Evolutionary conservation across 495 filamentous ascomycete species (phyloP), one percentile per base, ranked within the genome.

Genomic region (Lasiosphaeriaceae sp.): DNA sequence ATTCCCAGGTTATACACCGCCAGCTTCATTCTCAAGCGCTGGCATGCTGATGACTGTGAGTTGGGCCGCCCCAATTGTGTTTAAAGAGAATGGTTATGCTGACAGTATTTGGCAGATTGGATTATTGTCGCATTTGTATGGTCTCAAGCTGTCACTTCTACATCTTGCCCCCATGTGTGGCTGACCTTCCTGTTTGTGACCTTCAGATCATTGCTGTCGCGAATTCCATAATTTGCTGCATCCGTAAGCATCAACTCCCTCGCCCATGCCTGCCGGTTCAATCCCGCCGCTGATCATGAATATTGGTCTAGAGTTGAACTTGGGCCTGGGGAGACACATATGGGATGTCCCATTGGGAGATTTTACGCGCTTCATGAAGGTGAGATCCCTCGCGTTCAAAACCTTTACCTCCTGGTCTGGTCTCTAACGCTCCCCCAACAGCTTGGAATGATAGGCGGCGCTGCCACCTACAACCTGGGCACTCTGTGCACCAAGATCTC

Each of bases 401-500:
- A n/a, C n/a, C n/a, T n/a, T n/a, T n/a, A n/a, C n/a, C n/a, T n/a
- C n/a, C n/a, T n/a, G n/a, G n/a, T n/a, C n/a, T 21, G 3, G 14
- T 31, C 34, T 31, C n/a, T 11, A 16, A 16, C 2, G 11, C 2
- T 20, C n/a, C 24, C 11, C 14, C n/a, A 5, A 17, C 54, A 65
- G 65, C 21, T 66, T 11, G 59, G 61, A 23, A 43, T 26, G 11
- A 59, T 67, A 9, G 57, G 56, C 24, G 63, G 63, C 20, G 24
- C 60, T 31, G 47, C 64, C 11, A 52, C 64, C n/a, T 69, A 67
- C 47, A 60, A 59, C 51, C 47, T 70, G 14, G 50, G 54, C 7
- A 65, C 67, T 1, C 60, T 73, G 46, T 70, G 70, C 47, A 56
- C 62, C 48, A 72, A 72, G 52, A n/a, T 52, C 11, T 64, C 70